Base-by-base conservation (phyloP, 805 yeast genomes). In the Torulaspora delbrueckii region DNA sequence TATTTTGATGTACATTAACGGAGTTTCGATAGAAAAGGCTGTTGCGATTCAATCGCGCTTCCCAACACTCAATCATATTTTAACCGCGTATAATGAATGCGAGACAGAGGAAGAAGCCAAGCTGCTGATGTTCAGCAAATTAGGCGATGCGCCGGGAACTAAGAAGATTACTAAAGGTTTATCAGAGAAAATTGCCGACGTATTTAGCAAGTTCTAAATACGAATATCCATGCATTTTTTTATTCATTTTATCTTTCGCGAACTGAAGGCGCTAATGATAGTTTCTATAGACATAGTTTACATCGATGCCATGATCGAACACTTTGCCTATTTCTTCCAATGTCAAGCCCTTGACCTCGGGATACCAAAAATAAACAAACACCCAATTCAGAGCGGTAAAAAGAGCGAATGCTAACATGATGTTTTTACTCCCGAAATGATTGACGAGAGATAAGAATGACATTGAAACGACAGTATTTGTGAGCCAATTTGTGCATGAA, bases 21-120 rank as follows among this genome's bases (percentile, higher is more conserved):
- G 98, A 0, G 72, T 93, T 1, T 79, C 96, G 0, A 66, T 86
- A 25, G 97, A 91, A 51, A 88, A 86, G 60, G 99, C 99, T 0
- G 59, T 79, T 8, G 78, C 79, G 6, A 80, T 93, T 8, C 97
- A 90, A 64, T 69, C 70, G 14, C 61, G 73, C 34, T 93, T 73
- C 58, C 79, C 80, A 2, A 90, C 97, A 0, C 93, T 97, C 0
- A 67, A 68, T 28, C 61, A 58, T 14, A 70, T 91, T 0, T 31
- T 66, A n/a, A 42, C 33, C 12, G 68, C 67, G 1, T 66, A 64
- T 40, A 42, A 54, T 5, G 43, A 43, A 3, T 66, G 69, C 30
- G 41, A 44, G 9, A 39, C 63, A 2, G 54, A 53, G 33, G 48
- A 46, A 23, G 66, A 60, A 28, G 66, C 63, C 2, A 57, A 58